Evolutionary conservation across 495 filamentous ascomycete species (phyloP).

Genomic region (Tetracladium setigerum): DNA sequence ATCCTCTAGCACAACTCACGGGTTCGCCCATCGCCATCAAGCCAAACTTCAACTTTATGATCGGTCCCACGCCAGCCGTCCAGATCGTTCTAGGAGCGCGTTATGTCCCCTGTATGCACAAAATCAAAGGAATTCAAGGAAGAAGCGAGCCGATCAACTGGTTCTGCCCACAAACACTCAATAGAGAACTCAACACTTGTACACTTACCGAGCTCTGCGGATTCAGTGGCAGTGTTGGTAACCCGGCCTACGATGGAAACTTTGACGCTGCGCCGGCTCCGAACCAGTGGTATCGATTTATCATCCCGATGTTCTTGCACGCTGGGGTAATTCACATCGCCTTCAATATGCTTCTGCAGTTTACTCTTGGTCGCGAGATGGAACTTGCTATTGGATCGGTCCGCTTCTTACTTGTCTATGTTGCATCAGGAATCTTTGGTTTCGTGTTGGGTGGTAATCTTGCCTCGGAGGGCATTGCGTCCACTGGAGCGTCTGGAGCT

Average conservation of each 20-base stretch:
- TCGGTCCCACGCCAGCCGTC: slow-evolving; percentile 82
- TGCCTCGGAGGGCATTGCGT: slow-evolving; percentile 68
- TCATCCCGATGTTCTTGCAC: slow-evolving; percentile 91
- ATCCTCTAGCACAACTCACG: slow-evolving; percentile 45
- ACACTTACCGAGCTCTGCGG: slow-evolving; percentile 74
- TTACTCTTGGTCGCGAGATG: slow-evolving; percentile 84
- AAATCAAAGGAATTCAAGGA: slow-evolving; percentile 57
- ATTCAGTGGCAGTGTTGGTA: slow-evolving; percentile 58
- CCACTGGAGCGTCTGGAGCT: slow-evolving; percentile 79
- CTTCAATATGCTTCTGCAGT: slow-evolving; percentile 88
- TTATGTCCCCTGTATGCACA: slow-evolving; percentile 92
- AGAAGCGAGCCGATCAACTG: slow-evolving; percentile 44
- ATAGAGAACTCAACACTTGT: slow-evolving; percentile 50
- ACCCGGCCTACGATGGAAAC: slow-evolving; percentile 43
- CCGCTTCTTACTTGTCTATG: slow-evolving; percentile 81
- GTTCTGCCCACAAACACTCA: slow-evolving; percentile 72
- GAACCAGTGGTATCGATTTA: slow-evolving; percentile 96
- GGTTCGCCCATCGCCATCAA: slow-evolving; percentile 76
- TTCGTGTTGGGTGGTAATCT: slow-evolving; percentile 95
- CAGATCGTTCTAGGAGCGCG: slow-evolving; percentile 96
- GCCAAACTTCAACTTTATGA: slow-evolving; percentile 90
- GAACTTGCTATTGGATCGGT: slow-evolving; percentile 79
- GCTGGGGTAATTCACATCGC: slow-evolving; percentile 88
- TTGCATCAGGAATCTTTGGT: slow-evolving; percentile 88
- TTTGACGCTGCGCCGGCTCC: slow-evolving; percentile 46